Evolutionary conservation across 2,329 filamentous ascomycete genomes (phyloP), one percentile per base, ranked within the genome.

Genomic region (Aspergillus sojae): DNA sequence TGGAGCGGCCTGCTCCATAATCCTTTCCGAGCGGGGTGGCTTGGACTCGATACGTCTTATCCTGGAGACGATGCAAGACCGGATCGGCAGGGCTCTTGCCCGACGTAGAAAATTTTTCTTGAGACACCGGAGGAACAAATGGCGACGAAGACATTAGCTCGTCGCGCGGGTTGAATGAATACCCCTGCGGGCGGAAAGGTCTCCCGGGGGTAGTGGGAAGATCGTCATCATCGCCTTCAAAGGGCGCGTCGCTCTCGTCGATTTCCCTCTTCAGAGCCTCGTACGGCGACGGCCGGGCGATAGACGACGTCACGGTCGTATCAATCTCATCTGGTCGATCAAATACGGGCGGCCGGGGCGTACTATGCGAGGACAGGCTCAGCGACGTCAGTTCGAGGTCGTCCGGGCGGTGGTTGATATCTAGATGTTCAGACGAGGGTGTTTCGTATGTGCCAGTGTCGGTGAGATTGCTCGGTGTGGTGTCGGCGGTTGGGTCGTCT

Each of bases 1-100:
- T 76, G 64, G 75, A 70, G 46, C 73, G 65, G 61, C 72, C 56
- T 43, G 68, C 60, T 26, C 66, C 62, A 62, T 67, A 73, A 56
- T 82, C 80, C 46, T 80, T 81, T 11, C 88, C 90, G 69, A 95
- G 89, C 0, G 95, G 95, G 11, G 95, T 99, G 6, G 94, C 93
- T 78, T 96, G 92, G 28, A 99, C 85, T 36, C 94, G 92, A 81
- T 96, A 99, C 62, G 91, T 97, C 79, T 96, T 97, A 82, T 98
- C 94, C 5, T 96, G 87, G n/a, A 98, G 85, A 63, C 91, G 91
- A 77, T 98, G 94, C 46, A 99, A 85, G 10, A 98, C 83, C 3
- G 92, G 91, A 74, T 97, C 93, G 74, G 77, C 74, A 14, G 73
- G 68, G 41, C 71, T 72, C 58, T 79, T 78, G 66, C 74, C 74